phyloP scores from a whole-genome alignment of 345 rosid species.

The Bruguiera gymnorhiza region DNA sequence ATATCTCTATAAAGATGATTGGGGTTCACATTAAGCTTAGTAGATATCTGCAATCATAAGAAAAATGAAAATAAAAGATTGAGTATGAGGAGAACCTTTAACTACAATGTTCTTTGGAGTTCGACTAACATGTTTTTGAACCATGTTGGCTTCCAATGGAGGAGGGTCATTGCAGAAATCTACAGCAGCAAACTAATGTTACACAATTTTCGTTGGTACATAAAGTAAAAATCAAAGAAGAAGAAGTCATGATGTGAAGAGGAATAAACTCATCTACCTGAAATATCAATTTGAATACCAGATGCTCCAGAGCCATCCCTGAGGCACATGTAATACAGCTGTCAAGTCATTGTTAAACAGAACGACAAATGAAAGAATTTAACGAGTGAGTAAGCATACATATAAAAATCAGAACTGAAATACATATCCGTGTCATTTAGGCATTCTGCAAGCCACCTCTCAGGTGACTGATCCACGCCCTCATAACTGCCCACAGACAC shows the following conservation, averaged over 20 bases:
- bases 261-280: conserved; percentile 34
- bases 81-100: conserved; percentile 51
- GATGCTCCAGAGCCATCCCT: conserved; percentile 51
- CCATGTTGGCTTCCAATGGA: conserved; percentile 35
- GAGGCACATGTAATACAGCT: conserved; percentile 22
- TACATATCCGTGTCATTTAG: conserved; percentile 60
- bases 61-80: neutral
- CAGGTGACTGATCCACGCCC: conserved; percentile 54
- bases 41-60: neutral
- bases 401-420: conserved; percentile 42
- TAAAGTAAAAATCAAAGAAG: neutral
- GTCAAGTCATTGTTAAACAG: conserved; percentile 20
- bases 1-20: neutral
- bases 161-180: conserved; percentile 54
- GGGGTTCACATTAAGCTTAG: neutral
- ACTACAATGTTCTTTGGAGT: conserved; percentile 63
- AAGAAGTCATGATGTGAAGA: neutral
- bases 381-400: conserved; percentile 45
- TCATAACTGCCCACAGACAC: conserved; percentile 52
- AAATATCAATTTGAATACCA: conserved; percentile 55
- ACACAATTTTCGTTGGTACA: neutral
- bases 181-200: conserved; percentile 28
- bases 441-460: conserved; percentile 70
- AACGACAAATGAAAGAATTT: conserved; percentile 11
- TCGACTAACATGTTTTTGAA: conserved; percentile 47